Evolutionary conservation across 2,329 filamentous ascomycete species (phyloP), one percentile per base, ranked within the genome.

Genomic region (Canariomyces notabilis): DNA sequence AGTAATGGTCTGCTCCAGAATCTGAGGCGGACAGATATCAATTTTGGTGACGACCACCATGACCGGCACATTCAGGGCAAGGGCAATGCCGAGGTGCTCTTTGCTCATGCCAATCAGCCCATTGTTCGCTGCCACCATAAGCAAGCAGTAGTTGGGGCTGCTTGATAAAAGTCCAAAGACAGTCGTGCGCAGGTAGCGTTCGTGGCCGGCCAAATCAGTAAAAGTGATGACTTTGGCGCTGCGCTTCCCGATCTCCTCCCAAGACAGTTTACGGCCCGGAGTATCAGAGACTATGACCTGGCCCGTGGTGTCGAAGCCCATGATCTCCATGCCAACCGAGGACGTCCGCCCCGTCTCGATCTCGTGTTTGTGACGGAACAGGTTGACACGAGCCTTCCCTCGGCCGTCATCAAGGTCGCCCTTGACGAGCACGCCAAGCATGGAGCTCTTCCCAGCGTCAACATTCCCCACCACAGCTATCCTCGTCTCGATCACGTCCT

Each of bases 1-100:
- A 9, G 82, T 85, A 37, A 97, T 82, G 18, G 93, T 98, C 71
- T 97, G 86, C 68, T 95, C 82, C 19, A 98, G 74, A 60, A 98
- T 96, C 55, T 97, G 87, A 2, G 91, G 89, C 18, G 93, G 93
- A 65, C 93, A 97, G 46, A 97, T 97, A 64, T 97, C 93, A 54
- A 97, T 95, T 72, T 97, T 98, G 66, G 91, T 98, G 53, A 97
- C 83, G 54, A 96, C 84, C 3, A 97, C 90, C 88, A 98, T 95
- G 57, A 98, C 89, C 0, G 93, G 93, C 9, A 98, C 91, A 61
- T 97, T 97, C 42, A 98, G 74, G 1, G 93, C 90, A 23, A 97
- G 73, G 0, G 93, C 91, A 54, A 98, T 95, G 14, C 93, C 93
- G 4, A 98, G 72, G 66, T 98, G 93, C 71, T 98, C 93, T 74